Base-by-base conservation (phyloP, 1,284 basidiomycete genomes). In the Apiotrichum mycotoxinovorans region DNA sequence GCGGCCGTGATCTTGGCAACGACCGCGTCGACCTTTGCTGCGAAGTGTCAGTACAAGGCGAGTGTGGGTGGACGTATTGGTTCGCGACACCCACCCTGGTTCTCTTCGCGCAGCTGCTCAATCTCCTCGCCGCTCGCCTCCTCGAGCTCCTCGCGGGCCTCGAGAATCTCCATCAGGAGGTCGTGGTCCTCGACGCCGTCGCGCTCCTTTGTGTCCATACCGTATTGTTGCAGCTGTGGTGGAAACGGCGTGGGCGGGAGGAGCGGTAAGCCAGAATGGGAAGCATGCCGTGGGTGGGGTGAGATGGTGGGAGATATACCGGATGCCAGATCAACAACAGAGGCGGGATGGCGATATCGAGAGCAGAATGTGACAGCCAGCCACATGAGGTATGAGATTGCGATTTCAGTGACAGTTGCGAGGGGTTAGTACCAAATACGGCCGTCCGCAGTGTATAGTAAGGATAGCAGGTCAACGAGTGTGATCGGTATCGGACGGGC, bases 151-250 rank as follows among this genome's bases (percentile, higher is more conserved):
- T 95, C 91, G 45, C 89, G 78, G n/a, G 81, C 82, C 65, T 91
- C 87, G 83, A 96, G 86, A 44, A 95, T 83, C 65, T 89, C 84
- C 72, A 82, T 81, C 58, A 96, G 81, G 48, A 96, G 83, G 47
- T 80, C 82, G 34, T 83, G 78, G 70, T 95, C 88, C 9, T 87
- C 84, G 27, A 88, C 72, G 52, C 85, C 83, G 64, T 96, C 92
- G n/a, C 79, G 80, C 75, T 95, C 92, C 3, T 79, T 79, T 30
- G 86, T 79, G 11, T 80, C 80, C 35, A 83, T 63, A 9, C 85
- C 84, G 63, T 89, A 83, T 51, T 80, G 79, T 27, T 81, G 77
- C 15, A 95, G 80, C 77, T 79, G 61, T 14, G 5, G 38, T 34
- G 30, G 10, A 23, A 25, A 18, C 14, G 15, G 26, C 25, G 38